Evolutionary conservation across 352 stramenopile species (phyloP).

Genomic region (Elongisporangium senticosum): DNA sequence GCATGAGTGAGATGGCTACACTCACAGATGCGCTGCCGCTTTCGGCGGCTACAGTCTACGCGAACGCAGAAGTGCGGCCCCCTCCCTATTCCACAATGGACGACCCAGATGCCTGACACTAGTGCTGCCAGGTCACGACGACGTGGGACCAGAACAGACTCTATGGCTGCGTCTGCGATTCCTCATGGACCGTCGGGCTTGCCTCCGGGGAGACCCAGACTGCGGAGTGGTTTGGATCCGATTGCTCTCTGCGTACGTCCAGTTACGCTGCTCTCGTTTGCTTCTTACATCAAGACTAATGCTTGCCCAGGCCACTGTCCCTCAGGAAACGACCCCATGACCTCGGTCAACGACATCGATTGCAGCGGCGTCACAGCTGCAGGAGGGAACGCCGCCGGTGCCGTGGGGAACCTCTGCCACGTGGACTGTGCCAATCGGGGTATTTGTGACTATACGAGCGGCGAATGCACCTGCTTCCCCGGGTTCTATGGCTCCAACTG

Average conservation of each 20-base stretch:
- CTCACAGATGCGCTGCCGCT: conserved; percentile 50
- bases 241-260: conserved; percentile 70
- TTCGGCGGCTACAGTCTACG: conserved; percentile 48
- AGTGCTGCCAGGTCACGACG: conserved; percentile 22
- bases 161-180: conserved; percentile 79
- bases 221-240: conserved; percentile 84
- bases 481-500: conserved; percentile 82
- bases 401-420: conserved; percentile 53
- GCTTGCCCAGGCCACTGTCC: conserved; percentile 59
- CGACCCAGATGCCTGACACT: background rate
- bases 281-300: conserved; percentile 1
- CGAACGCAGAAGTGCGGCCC: conserved; percentile 28
- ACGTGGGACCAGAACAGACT: conserved; percentile 78
- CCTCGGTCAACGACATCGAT: conserved; percentile 76
- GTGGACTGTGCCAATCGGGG: conserved; percentile 77
- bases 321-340: conserved; percentile 85
- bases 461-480: conserved; percentile 60
- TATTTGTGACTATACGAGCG: conserved; percentile 63
- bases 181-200: conserved; percentile 68
- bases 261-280: background rate
- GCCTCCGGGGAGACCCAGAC: conserved; percentile 67
- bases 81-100: background rate
- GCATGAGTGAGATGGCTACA: conserved; percentile 50
- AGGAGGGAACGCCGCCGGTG: conserved; percentile 32
- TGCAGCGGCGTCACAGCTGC: conserved; percentile 49